phyloP scores from a whole-genome alignment of 345 rosid species.

The Cardamine occulta region DNA sequence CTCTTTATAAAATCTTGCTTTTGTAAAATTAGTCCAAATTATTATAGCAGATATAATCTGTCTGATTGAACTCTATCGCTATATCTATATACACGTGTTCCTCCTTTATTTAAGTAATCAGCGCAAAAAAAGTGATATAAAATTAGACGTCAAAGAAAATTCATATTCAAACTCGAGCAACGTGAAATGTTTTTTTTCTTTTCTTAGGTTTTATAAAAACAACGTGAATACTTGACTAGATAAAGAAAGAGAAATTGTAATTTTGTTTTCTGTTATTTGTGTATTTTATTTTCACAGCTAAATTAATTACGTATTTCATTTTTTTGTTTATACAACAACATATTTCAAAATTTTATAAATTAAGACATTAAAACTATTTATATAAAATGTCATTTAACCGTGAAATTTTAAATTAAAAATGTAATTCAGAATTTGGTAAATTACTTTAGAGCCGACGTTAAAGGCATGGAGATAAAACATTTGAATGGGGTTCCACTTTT shows the following conservation, averaged over 20 bases:
- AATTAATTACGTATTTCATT: too few relatives aligned
- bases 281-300: not conserved
- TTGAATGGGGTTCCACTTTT: too few relatives aligned
- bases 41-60: too few relatives aligned
- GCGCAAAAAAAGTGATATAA: not conserved
- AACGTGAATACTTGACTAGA: not conserved
- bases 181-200: not conserved
- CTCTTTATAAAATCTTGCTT: not conserved
- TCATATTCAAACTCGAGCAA: not conserved
- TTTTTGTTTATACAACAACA: too few relatives aligned
- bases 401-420: too few relatives aligned
- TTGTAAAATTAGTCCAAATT: too few relatives aligned
- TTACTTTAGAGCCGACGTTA: too few relatives aligned
- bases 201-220: not conserved
- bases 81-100: not conserved
- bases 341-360: too few relatives aligned
- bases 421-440: not conserved
- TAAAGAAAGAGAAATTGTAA: not conserved
- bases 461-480: too few relatives aligned
- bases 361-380: too few relatives aligned
- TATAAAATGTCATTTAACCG: too few relatives aligned
- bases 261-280: not conserved
- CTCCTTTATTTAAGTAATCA: slow-evolving; percentile 2
- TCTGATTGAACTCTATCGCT: not conserved
- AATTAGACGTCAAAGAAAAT: not conserved